phyloP scores from a whole-genome alignment of 2,329 filamentous ascomycete species.

The Macrophomina tecta region DNA sequence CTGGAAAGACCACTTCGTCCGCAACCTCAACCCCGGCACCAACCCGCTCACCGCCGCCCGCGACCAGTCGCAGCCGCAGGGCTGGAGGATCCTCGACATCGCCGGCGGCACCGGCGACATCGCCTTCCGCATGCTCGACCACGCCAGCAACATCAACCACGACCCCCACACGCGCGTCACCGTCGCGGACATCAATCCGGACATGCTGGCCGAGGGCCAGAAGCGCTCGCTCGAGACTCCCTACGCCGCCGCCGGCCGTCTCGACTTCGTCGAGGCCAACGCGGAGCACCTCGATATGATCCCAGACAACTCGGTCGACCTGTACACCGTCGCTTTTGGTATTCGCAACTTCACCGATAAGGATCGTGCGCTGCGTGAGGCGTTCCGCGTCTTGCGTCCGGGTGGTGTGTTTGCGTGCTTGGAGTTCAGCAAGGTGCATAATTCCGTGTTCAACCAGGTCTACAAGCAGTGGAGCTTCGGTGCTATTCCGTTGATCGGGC shows the following conservation, averaged over 20 bases:
- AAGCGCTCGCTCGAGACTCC: constrained; percentile 73
- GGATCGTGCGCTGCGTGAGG: constrained; percentile 79
- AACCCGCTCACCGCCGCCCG: constrained; percentile 52
- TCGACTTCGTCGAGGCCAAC: constrained; percentile 87
- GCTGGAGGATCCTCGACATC: constrained; percentile 86
- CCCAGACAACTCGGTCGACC: constrained; percentile 75
- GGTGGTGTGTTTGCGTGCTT: constrained; percentile 96
- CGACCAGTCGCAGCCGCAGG: constrained; percentile 39
- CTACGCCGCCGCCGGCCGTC: constrained; percentile 60
- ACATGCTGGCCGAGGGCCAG: constrained; percentile 88
- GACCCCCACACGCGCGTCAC: constrained; percentile 84
- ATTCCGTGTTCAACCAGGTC: constrained; percentile 77
- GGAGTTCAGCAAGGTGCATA: constrained; percentile 88
- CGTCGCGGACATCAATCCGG: constrained; percentile 93
- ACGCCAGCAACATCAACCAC: constrained; percentile 79
- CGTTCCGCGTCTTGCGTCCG: constrained; percentile 86
- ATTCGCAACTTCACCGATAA: constrained; percentile 98
- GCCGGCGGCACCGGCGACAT: constrained; percentile 98
- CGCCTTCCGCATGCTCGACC: constrained; percentile 92
- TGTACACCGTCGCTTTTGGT: constrained; percentile 97
- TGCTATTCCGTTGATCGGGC: constrained; percentile 92
- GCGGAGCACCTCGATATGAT: constrained; percentile 76
- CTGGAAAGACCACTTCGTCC: constrained; percentile 98
- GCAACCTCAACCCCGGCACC: constrained; percentile 82
- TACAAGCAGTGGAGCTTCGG: constrained; percentile 97